A percentile compares a stretch with the other conserved stretches of the same genome.
Conservation (phyloP, 192 early-diverging fungal species). For the Mortierella alpina region DNA sequence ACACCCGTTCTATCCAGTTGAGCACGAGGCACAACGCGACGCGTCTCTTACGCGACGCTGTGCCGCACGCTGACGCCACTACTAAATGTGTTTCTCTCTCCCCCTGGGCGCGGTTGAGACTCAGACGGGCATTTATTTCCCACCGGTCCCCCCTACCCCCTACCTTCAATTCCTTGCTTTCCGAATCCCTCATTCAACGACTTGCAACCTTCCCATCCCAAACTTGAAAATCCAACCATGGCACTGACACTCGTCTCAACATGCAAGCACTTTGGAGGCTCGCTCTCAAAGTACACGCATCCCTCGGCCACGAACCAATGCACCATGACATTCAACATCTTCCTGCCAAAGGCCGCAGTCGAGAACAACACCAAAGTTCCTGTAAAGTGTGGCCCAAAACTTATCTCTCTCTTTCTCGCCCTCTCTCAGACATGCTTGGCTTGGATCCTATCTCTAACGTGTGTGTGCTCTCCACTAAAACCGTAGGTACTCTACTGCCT, state of each 20-base stretch:
- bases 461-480: neutral
- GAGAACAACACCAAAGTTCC: constrained; percentile 38
- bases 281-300: constrained; percentile 80
- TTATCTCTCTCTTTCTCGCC: constrained; percentile 5
- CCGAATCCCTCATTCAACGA: neutral
- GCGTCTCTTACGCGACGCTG: too few relatives aligned
- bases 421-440: constrained; percentile 2
- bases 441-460: neutral
- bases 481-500: constrained; percentile 77
- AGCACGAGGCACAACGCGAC: too few relatives aligned
- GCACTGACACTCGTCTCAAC: constrained; percentile 61
- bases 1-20: too few relatives aligned
- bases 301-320: constrained; percentile 66
- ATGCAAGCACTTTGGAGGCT: constrained; percentile 75
- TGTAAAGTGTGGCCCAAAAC: constrained; percentile 17
- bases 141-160: too few relatives aligned
- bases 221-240: constrained; percentile 25
- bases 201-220: neutral
- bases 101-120: neutral
- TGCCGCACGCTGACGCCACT: too few relatives aligned
- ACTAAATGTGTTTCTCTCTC: too few relatives aligned
- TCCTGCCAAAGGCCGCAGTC: constrained; percentile 67
- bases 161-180: neutral
- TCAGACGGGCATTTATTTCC: neutral
- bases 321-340: constrained; percentile 85